These are phyloP conservation scores for Aspergillus brunneoviolaceus DNA, from an alignment of 2,329 filamentous ascomycete species.

Conservation along the genomic window DNA sequence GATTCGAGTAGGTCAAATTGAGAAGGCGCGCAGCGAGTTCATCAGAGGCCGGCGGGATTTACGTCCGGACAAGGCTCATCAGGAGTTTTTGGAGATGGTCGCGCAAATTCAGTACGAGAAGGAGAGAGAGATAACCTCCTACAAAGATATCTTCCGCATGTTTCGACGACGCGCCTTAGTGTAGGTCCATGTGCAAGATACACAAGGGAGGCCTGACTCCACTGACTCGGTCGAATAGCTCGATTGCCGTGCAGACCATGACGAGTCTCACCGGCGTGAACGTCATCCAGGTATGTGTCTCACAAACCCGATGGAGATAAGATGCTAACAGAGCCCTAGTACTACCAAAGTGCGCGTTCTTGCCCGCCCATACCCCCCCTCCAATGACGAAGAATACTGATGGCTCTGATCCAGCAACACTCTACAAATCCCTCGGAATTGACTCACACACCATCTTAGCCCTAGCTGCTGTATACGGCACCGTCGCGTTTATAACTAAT, in stretches of 20 bases:
- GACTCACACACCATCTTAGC: conserved; percentile 52
- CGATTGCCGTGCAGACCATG: conserved; percentile 59
- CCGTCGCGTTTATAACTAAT: conserved; percentile 53
- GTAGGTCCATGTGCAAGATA: conserved; percentile 26
- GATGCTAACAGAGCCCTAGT: conserved; percentile 18
- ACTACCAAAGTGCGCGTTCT: conserved; percentile 31
- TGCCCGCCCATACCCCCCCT: conserved; percentile 2
- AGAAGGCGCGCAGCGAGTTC: conserved; percentile 52
- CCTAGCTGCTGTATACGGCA: conserved; percentile 56
- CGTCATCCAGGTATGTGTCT: conserved; percentile 49
- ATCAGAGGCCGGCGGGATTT: conserved; percentile 50
- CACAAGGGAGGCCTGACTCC: background rate
- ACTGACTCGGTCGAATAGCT: conserved; percentile 29
- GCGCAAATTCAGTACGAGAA: conserved; percentile 59
- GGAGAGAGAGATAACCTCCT: conserved; percentile 55
- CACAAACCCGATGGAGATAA: background rate
- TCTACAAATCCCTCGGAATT: conserved; percentile 58
- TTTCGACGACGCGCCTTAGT: conserved; percentile 55
- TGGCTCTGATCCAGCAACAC: conserved; percentile 44
- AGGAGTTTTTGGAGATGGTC: conserved; percentile 57
- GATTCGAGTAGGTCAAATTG: conserved; percentile 51
- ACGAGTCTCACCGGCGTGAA: conserved; percentile 59
- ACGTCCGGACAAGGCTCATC: conserved; percentile 43
- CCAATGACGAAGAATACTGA: conserved; percentile 29
- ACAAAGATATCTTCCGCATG: conserved; percentile 53